Base-by-base conservation (phyloP, 2,329 filamentous ascomycete genomes). In the Ceratocystis papillata region DNA sequence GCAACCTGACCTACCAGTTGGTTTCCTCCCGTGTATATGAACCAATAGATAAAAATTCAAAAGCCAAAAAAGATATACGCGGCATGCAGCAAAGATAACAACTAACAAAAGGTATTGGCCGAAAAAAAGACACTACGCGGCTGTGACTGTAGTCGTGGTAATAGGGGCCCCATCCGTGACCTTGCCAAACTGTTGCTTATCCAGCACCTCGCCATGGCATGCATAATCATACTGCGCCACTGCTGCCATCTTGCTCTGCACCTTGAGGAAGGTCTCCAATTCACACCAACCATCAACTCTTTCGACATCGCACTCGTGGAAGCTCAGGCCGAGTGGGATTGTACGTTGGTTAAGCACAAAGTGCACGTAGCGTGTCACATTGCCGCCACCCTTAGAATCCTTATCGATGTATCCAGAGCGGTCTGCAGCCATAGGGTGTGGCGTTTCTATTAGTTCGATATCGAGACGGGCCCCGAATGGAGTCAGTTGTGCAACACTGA, bases 271-370 rank as follows among this genome's bases (percentile, higher is more conserved):
- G 0, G 85, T 85, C 2, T 80, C 79, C 62, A 91, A 73, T 72
- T 90, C 87, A 72, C 88, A 91, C 87, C 88, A 91, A 0, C 88
- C 88, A 73, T 91, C 88, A 55, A 85, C 81, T 3, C 88, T 76
- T 10, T 79, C 72, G 1, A 70, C 75, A 48, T 82, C 86, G 70
- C 88, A 91, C 67, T 84, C 81, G 1, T 81, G 74, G 68, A 89
- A 85, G 71, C 85, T 89, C 67, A 74, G 74, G 5, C 87, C 85
- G 0, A 91, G 76, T 1, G 88, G 88, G 0, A 91, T 71, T 0
- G 87, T 91, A 37, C 88, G 79, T 75, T 90, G 87, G 73, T 90
- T 90, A 57, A 90, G 79, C 1, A 90, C 75, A 71, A 91, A 88
- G 73, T 90, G 87, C 5, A 91, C 79, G 73, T 91, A 91, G 64